Conservation (phyloP, 2,329 filamentous ascomycete genomes). For the Colletotrichum truncatum region DNA sequence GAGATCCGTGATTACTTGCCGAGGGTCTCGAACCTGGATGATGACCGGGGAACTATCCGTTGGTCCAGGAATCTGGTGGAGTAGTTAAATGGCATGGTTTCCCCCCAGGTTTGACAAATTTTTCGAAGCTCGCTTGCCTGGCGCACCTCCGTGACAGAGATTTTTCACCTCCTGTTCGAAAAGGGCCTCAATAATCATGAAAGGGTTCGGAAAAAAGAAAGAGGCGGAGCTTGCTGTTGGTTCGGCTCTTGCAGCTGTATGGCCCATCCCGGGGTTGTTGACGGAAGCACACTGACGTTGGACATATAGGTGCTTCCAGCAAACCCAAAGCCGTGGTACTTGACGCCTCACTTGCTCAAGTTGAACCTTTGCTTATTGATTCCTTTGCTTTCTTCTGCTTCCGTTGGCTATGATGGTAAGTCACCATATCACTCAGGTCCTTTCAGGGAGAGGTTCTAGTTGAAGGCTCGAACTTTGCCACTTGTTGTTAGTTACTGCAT, state of each 20-base stretch:
- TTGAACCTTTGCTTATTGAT: slow-evolving; percentile 54
- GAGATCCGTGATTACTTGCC: background rate
- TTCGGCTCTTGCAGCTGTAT: slow-evolving; percentile 1
- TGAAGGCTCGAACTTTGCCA: no score
- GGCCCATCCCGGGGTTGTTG: no score
- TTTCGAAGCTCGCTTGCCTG: no score
- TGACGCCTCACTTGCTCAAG: slow-evolving; percentile 48
- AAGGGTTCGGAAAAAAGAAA: background rate
- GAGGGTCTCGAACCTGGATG: background rate
- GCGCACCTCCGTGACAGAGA: no score
- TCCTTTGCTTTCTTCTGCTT: slow-evolving; percentile 51
- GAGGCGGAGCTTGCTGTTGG: background rate
- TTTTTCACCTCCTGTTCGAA: rapidly evolving
- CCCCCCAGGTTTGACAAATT: no score
- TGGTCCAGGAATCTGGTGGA: background rate
- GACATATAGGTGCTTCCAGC: slow-evolving; percentile 45
- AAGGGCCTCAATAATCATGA: background rate
- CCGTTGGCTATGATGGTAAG: slow-evolving; percentile 49
- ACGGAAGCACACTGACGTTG: background rate
- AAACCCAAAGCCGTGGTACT: slow-evolving; percentile 52
- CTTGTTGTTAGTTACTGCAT: no score
- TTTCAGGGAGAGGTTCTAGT: no score
- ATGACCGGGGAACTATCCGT: background rate
- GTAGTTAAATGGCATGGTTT: background rate
- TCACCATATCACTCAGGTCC: background rate